Evolutionary conservation across 768 basidiomycete species (phyloP).

Genomic region (Trametes elegans): DNA sequence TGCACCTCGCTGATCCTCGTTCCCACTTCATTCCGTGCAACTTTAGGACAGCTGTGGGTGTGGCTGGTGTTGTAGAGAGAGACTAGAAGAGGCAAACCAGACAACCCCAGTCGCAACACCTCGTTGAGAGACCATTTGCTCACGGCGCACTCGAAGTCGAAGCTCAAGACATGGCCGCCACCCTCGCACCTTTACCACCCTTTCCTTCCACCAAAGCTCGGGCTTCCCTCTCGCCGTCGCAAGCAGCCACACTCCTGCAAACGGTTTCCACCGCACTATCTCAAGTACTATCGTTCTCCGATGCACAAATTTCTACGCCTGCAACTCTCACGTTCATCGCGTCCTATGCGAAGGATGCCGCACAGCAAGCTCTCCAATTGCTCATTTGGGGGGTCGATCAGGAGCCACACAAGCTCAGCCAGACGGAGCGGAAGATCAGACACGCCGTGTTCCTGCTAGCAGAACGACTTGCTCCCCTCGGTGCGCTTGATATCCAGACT

Average conservation of each 20-base stretch:
- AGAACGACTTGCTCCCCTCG: constrained; percentile 44
- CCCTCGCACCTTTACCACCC: constrained; percentile 41
- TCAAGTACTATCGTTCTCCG: constrained; percentile 46
- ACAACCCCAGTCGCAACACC: no score
- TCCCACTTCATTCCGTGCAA: no score
- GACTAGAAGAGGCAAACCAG: neutral
- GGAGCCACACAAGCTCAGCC: constrained; percentile 24
- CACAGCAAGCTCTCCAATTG: constrained; percentile 48
- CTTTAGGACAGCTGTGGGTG: no score
- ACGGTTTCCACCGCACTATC: constrained; percentile 48
- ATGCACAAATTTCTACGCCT: constrained; percentile 43
- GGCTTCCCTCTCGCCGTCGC: constrained; percentile 50
- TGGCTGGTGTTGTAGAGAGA: no score
- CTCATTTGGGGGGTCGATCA: constrained; percentile 52
- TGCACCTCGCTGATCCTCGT: no score
- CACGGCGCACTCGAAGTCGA: neutral
- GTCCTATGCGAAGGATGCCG: constrained; percentile 57
- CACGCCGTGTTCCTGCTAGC: constrained; percentile 54
- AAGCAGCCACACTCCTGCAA: constrained; percentile 45
- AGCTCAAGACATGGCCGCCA: constrained; percentile 4
- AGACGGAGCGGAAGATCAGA: constrained; percentile 45
- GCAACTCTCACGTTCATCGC: constrained; percentile 49
- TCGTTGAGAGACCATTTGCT: neutral
- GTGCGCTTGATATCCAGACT: constrained; percentile 47
- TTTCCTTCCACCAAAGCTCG: constrained; percentile 54